Evolutionary conservation across 2,329 filamentous ascomycete species (phyloP).

Genomic region (Ascochyta pisi): DNA sequence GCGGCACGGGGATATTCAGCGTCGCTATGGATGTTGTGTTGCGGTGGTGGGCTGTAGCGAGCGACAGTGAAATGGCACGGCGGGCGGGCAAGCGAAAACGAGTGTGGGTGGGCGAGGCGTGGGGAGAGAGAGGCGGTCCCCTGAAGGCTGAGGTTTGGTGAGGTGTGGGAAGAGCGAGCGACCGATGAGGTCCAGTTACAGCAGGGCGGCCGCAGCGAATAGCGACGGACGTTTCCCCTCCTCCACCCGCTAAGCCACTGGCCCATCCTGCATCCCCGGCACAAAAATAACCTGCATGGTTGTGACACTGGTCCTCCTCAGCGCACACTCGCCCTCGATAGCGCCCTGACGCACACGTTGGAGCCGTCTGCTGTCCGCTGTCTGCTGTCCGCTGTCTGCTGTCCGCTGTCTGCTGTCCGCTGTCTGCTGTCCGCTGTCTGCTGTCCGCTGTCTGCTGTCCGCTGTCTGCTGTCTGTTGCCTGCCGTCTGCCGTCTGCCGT

Average conservation of each 20-base stretch:
- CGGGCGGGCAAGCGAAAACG: conserved; percentile 14
- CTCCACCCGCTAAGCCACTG: conserved; percentile 28
- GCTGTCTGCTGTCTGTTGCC: too few relatives aligned
- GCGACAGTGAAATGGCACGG: not conserved
- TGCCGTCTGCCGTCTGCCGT: not conserved
- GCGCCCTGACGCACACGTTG: conserved; percentile 16
- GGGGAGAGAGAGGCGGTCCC: conserved; percentile 7
- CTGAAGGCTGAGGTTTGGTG: conserved; percentile 10
- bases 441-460: too few relatives aligned
- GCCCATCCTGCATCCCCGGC: conserved; percentile 25
- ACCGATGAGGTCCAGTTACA: conserved; percentile 15
- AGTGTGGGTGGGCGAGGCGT: conserved; percentile 13
- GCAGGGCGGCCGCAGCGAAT: conserved; percentile 13
- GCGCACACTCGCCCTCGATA: conserved; percentile 21
- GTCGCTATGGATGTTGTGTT: conserved; percentile 11
- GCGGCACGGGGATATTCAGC: conserved; percentile 19
- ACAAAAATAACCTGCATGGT: conserved; percentile 38
- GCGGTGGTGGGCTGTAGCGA: conserved; percentile 11
- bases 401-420: not conserved
- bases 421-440: too few relatives aligned
- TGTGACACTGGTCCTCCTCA: conserved; percentile 31
- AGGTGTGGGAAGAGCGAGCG: conserved; percentile 12
- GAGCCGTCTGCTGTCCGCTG: conserved; percentile 1
- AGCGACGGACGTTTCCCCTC: conserved; percentile 13
- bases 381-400: not conserved